Evolutionary conservation across 2,329 filamentous ascomycete species (phyloP).

Genomic region (Colletotrichum sp.): DNA sequence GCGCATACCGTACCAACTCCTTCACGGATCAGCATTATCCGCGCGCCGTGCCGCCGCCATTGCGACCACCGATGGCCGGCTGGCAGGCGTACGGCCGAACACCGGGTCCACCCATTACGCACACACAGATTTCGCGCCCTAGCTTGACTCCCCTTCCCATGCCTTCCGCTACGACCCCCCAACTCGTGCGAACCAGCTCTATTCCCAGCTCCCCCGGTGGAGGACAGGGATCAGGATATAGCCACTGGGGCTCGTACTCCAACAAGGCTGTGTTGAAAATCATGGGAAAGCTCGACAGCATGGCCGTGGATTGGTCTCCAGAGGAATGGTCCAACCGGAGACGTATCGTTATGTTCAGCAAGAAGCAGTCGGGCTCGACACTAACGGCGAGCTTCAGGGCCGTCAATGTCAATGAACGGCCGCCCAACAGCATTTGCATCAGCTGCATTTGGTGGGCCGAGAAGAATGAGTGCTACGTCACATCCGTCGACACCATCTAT

Average conservation of each 20-base stretch:
- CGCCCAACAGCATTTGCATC: slow-evolving; percentile 87
- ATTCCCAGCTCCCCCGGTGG: slow-evolving; percentile 44
- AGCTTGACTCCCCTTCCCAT: slow-evolving; percentile 54
- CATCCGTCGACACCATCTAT: slow-evolving; percentile 95
- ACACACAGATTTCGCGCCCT: slow-evolving; percentile 49
- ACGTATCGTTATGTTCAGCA: slow-evolving; percentile 86
- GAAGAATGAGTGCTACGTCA: slow-evolving; percentile 89
- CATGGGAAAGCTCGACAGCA: slow-evolving; percentile 80
- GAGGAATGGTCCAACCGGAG: slow-evolving; percentile 83
- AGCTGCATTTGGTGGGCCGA: slow-evolving; percentile 98
- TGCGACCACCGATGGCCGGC: slow-evolving; percentile 41
- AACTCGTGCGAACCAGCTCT: slow-evolving; percentile 62
- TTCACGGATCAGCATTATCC: slow-evolving; percentile 53
- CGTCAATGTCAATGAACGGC: slow-evolving; percentile 78
- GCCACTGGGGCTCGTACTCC: slow-evolving; percentile 81
- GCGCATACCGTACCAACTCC: slow-evolving; percentile 56
- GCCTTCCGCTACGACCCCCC: slow-evolving; percentile 48
- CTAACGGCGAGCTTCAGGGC: slow-evolving; percentile 82
- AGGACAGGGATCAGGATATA: slow-evolving; percentile 59
- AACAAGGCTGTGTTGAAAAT: slow-evolving; percentile 87
- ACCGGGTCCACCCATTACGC: slow-evolving; percentile 40
- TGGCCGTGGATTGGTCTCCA: slow-evolving; percentile 82
- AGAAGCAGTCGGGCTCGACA: slow-evolving; percentile 81
- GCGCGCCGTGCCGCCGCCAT: slow-evolving; percentile 34
- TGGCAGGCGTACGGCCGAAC: slow-evolving; percentile 47